Conservation (phyloP, 768 basidiomycete genomes). For the Boletales sp. region DNA sequence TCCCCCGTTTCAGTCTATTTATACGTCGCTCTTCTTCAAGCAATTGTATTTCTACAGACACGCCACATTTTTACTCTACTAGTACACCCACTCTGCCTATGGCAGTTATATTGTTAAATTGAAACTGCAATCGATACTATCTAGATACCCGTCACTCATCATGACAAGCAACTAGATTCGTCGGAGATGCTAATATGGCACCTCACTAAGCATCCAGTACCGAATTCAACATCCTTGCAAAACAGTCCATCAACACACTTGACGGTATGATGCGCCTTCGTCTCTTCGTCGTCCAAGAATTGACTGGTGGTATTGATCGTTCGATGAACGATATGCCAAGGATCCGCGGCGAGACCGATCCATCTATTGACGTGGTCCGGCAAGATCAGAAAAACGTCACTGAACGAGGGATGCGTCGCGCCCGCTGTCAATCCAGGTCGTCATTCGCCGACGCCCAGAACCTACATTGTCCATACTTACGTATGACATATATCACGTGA, state of each 20-base stretch:
- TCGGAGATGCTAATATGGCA: neutral
- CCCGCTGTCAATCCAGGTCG: conserved; percentile 16
- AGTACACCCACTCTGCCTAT: no score
- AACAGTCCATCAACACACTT: conserved; percentile 2
- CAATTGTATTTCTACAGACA: conserved; percentile 20
- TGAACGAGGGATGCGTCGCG: conserved; percentile 32
- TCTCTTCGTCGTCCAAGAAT: conserved; percentile 15
- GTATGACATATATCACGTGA: conserved; percentile 11
- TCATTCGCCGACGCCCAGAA: neutral
- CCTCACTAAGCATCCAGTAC: conserved; percentile 5
- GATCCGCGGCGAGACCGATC: conserved; percentile 19
- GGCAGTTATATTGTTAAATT: no score
- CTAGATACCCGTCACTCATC: neutral
- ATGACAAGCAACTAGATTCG: neutral
- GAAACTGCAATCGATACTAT: no score
- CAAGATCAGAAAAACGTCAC: conserved; percentile 34
- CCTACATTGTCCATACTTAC: neutral
- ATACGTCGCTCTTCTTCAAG: neutral
- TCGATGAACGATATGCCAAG: conserved; percentile 14
- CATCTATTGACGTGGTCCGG: conserved; percentile 27
- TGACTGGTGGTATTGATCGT: conserved; percentile 19
- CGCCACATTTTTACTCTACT: neutral
- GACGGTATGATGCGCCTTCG: neutral
- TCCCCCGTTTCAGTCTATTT: conserved; percentile 3
- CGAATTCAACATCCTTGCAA: conserved; percentile 4